phyloP scores from a whole-genome alignment of 148 eudicot genomes.

The Pouteria glomerata region DNA sequence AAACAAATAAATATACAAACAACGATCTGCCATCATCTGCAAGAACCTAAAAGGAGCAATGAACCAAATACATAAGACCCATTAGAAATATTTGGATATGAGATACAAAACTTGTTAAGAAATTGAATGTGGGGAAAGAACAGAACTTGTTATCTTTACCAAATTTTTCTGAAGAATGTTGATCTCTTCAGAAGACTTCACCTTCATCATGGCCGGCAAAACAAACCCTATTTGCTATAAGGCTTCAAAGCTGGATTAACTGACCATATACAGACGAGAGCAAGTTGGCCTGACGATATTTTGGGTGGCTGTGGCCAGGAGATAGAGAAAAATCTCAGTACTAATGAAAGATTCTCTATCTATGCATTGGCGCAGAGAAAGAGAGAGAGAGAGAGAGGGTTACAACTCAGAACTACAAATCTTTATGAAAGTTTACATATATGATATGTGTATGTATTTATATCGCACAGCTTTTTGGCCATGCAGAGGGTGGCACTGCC shows the following conservation, averaged over 20 bases:
- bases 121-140: not conserved
- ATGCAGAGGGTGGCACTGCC: conserved; percentile 21
- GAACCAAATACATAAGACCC: not conserved
- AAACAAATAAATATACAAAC: not conserved
- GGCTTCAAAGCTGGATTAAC: not conserved
- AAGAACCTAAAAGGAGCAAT: not conserved
- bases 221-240: not conserved
- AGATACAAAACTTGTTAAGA: not conserved
- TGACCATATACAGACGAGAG: conserved; percentile 18
- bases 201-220: conserved; percentile 8
- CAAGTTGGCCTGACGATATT: conserved; percentile 16
- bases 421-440: not conserved
- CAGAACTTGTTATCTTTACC: conserved; percentile 18
- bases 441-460: not conserved
- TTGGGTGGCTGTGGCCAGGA: conserved; percentile 17
- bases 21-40: not conserved
- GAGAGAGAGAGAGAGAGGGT: not conserved
- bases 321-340: conserved; percentile 6
- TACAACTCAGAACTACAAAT: conserved; percentile 15
- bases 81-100: not conserved
- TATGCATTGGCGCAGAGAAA: conserved; percentile 2
- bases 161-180: conserved; percentile 22
- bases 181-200: conserved; percentile 27
- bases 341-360: not conserved
- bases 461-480: conserved; percentile 21